phyloP scores from a whole-genome alignment of 2,329 filamentous ascomycete genomes.

The Colletotrichum orbiculare region DNA sequence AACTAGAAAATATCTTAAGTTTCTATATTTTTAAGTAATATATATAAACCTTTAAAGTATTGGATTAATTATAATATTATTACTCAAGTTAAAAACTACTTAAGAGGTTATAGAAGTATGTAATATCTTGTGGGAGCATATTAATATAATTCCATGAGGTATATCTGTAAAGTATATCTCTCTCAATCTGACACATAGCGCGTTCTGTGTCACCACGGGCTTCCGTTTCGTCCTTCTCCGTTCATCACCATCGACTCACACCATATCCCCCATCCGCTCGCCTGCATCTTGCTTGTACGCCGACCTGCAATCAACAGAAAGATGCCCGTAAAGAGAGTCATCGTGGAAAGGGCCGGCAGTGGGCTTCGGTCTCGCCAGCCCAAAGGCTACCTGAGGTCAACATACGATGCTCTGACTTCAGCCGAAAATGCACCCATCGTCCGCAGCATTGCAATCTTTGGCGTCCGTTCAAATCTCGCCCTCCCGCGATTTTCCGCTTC shows the following conservation, averaged over 20 bases:
- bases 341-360: constrained; percentile 57
- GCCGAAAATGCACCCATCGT: constrained; percentile 77
- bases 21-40: too few relatives aligned
- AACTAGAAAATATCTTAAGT: too few relatives aligned
- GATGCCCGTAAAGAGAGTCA: constrained; percentile 74
- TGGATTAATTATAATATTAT: too few relatives aligned
- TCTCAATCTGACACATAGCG: background rate
- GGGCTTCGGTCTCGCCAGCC: constrained; percentile 53
- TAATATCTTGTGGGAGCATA: too few relatives aligned
- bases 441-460: constrained; percentile 74
- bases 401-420: constrained; percentile 72
- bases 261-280: background rate
- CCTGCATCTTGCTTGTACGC: constrained; percentile 14
- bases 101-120: too few relatives aligned
- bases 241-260: too few relatives aligned
- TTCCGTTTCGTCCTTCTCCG: too few relatives aligned
- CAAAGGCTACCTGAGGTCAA: constrained; percentile 66
- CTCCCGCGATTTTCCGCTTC: background rate
- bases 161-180: too few relatives aligned
- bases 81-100: too few relatives aligned
- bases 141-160: too few relatives aligned
- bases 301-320: constrained; percentile 37
- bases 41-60: too few relatives aligned
- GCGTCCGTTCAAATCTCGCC: constrained; percentile 59
- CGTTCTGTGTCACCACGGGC: background rate